Evolutionary conservation across 1,284 basidiomycete genomes (phyloP).

Genomic region (Irpex sp.): DNA sequence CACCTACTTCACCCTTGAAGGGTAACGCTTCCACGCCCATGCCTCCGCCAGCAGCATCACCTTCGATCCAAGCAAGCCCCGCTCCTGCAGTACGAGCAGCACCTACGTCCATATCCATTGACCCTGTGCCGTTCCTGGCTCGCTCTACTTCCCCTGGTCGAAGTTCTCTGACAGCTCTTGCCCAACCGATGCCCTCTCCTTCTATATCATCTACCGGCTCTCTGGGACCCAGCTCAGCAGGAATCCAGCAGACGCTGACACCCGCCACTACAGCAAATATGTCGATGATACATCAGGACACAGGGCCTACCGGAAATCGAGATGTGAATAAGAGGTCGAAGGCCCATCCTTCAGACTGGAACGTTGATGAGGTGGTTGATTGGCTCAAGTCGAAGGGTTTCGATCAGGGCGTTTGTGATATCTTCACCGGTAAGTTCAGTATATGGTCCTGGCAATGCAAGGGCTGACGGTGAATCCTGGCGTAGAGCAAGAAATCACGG

Average conservation of each 20-base stretch:
- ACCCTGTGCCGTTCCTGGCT: slow-evolving; percentile 11
- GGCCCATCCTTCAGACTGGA: slow-evolving; percentile 73
- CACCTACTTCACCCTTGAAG: slow-evolving; percentile 7
- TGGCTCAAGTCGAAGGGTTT: slow-evolving; percentile 89
- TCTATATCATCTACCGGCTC: slow-evolving; percentile 31
- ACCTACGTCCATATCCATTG: slow-evolving; percentile 16
- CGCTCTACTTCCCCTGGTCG: slow-evolving; percentile 13
- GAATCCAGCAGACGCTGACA: slow-evolving; percentile 24
- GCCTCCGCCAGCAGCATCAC: slow-evolving; percentile 7
- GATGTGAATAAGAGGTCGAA: slow-evolving; percentile 16
- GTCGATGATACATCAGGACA: slow-evolving; percentile 4
- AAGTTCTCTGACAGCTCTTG: slow-evolving; percentile 11
- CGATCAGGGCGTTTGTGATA: slow-evolving; percentile 77
- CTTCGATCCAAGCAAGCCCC: slow-evolving; percentile 12
- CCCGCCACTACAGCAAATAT: slow-evolving; percentile 26
- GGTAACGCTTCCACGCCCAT: slow-evolving; percentile 3
- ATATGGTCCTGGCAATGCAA: background rate
- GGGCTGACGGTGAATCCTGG: background rate
- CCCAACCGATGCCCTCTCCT: slow-evolving; percentile 33
- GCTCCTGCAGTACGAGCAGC: slow-evolving; percentile 8
- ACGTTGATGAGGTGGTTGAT: slow-evolving; percentile 84
- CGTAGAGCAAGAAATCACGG: slow-evolving; percentile 95
- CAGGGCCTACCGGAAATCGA: background rate
- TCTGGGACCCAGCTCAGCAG: slow-evolving; percentile 19
- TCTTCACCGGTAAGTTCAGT: slow-evolving; percentile 71